These are phyloP conservation scores for Cladosporium halotolerans DNA, from an alignment of 2,329 filamentous ascomycete species.

Conservation along the genomic window DNA sequence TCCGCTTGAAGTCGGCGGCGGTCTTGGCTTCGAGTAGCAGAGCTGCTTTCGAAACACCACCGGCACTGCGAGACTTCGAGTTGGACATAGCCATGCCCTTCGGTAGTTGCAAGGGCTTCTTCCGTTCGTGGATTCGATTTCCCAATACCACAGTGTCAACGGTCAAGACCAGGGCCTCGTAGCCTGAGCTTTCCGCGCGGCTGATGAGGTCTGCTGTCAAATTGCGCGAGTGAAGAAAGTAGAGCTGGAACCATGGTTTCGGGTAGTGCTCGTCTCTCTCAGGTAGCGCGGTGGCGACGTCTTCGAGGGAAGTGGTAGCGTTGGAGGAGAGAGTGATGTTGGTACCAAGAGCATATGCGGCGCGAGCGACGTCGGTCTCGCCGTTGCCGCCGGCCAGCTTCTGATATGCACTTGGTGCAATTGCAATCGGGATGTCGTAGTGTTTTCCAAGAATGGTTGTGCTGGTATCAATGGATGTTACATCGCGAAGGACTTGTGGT, in stretches of 20 bases:
- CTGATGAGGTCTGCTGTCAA: constrained; percentile 38
- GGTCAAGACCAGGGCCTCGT: constrained; percentile 10
- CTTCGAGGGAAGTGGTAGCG: constrained; percentile 45
- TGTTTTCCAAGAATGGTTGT: constrained; percentile 20
- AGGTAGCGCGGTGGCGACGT: constrained; percentile 46
- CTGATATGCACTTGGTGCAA: constrained; percentile 29
- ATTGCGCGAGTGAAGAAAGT: constrained; percentile 48
- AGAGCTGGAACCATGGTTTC: constrained; percentile 55
- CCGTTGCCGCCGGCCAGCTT: constrained; percentile 25
- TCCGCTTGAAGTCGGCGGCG: constrained; percentile 16
- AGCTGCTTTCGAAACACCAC: constrained; percentile 12
- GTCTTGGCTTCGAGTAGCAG: constrained; percentile 20
- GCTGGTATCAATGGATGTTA: constrained; percentile 17
- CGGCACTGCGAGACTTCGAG: constrained; percentile 7
- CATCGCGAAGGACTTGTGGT: constrained; percentile 21
- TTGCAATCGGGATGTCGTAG: constrained; percentile 24
- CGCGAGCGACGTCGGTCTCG: constrained; percentile 26
- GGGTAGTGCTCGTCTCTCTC: constrained; percentile 8
- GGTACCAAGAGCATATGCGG: constrained; percentile 18
- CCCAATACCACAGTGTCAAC: constrained; percentile 21
- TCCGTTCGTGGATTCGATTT: constrained; percentile 28
- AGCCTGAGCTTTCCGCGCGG: constrained; percentile 46
- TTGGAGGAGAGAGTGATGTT: constrained; percentile 27
- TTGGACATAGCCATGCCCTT: constrained; percentile 22
- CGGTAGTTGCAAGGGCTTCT: constrained; percentile 17